These are phyloP conservation scores for Epichloe bromicola DNA, from an alignment of 2,329 filamentous ascomycete species.

Conservation along the genomic window DNA sequence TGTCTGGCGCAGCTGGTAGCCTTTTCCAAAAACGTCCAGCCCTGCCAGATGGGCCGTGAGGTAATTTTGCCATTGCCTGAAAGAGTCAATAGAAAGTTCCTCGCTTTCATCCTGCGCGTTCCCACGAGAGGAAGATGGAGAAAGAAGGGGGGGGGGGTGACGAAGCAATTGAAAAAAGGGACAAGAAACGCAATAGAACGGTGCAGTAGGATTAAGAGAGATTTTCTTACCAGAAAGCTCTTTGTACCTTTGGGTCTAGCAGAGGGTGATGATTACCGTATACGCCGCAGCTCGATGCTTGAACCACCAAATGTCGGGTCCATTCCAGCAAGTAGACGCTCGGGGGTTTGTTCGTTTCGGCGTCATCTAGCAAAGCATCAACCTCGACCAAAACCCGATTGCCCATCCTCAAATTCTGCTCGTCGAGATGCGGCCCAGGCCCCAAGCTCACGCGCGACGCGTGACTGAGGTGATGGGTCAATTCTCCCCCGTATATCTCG, in stretches of 20 bases:
- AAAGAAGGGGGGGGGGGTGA: too few species aligned
- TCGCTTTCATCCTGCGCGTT: too few species aligned
- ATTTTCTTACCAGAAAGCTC: background rate
- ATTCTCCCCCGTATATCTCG: background rate
- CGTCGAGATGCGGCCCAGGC: background rate
- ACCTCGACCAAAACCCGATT: background rate
- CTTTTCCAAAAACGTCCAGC: background rate
- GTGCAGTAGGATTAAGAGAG: background rate
- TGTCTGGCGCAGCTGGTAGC: background rate
- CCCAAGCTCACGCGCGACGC: background rate
- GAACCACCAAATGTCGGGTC: background rate
- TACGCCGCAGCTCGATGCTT: background rate
- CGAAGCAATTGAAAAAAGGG: too few species aligned
- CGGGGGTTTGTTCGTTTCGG: too few species aligned
- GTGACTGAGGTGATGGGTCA: background rate
- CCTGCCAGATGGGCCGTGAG: background rate
- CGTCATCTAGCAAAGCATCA: background rate
- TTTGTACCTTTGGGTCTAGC: background rate
- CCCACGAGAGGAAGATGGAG: too few species aligned
- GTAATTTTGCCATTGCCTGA: background rate
- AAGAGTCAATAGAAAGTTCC: background rate
- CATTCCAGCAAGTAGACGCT: background rate
- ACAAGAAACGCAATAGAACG: too few species aligned
- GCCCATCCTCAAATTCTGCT: background rate
- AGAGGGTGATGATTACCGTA: background rate